Percentiles rank a stretch among this genome's conserved stretches.
Conservation (phyloP, 1,284 basidiomycete genomes). For the Marasmius fiardii region DNA sequence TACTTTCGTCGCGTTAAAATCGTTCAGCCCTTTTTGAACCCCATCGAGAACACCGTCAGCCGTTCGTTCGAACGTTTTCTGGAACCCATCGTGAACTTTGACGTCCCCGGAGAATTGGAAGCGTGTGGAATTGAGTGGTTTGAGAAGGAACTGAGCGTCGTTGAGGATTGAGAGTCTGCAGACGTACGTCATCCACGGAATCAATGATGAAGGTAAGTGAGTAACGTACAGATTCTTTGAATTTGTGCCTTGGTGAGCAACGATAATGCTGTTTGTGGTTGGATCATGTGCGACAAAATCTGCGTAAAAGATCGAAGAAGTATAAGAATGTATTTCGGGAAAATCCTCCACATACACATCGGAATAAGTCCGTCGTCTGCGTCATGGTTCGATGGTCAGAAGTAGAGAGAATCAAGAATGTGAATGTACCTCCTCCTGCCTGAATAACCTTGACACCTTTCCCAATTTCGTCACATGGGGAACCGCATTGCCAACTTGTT, state of each 20-base stretch:
- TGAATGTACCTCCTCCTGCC: slow-evolving; percentile 32
- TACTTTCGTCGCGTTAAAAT: slow-evolving; percentile 33
- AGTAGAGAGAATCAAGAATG: slow-evolving; percentile 1
- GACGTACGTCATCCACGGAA: too few relatives aligned
- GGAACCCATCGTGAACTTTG: slow-evolving; percentile 43
- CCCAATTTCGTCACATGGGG: slow-evolving; percentile 29
- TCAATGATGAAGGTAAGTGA: neutral
- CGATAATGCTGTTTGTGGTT: slow-evolving; percentile 34
- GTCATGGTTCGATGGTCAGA: slow-evolving; percentile 6
- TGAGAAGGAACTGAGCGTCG: slow-evolving; percentile 34
- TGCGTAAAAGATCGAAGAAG: slow-evolving; percentile 12
- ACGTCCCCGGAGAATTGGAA: slow-evolving; percentile 30
- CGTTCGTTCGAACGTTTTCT: slow-evolving; percentile 40
- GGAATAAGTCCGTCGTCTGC: slow-evolving; percentile 31
- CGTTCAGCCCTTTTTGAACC: slow-evolving; percentile 31
- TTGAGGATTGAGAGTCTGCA: slow-evolving; percentile 42
- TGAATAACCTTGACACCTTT: slow-evolving; percentile 29
- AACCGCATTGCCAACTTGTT: slow-evolving; percentile 32
- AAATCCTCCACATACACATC: slow-evolving; percentile 21
- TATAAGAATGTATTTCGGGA: neutral
- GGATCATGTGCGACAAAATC: slow-evolving; percentile 42
- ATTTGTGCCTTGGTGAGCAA: slow-evolving; percentile 49
- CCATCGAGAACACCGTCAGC: slow-evolving; percentile 36
- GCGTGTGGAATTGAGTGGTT: slow-evolving; percentile 32
- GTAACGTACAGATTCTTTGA: slow-evolving; percentile 28